A percentile compares a stretch with the other conserved stretches of the same genome.
Conservation (phyloP, 345 rosid species). For the Conringia planisiliqua region DNA sequence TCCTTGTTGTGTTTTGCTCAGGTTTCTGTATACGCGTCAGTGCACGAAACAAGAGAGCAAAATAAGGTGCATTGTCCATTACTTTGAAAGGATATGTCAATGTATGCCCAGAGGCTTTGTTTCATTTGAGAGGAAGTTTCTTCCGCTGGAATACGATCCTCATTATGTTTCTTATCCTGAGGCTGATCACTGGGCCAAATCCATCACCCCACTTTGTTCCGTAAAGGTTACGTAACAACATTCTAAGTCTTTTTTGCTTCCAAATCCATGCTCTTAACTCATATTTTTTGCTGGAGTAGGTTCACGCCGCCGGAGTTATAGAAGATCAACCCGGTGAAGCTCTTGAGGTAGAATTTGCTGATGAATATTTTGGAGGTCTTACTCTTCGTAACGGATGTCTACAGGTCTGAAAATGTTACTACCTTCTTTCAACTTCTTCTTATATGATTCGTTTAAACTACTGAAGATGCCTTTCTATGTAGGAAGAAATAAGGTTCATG, state of each 20-base stretch:
- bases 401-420: slow-evolving; percentile 47
- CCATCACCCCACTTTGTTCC: slow-evolving; percentile 52
- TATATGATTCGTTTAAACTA: neutral
- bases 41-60: slow-evolving; percentile 55
- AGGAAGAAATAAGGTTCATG: slow-evolving; percentile 97
- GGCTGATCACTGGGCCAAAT: slow-evolving; percentile 58
- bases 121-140: slow-evolving; percentile 80
- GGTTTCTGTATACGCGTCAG: slow-evolving; percentile 47
- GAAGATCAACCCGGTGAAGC: slow-evolving; percentile 65
- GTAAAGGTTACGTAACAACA: slow-evolving; percentile 49
- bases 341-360: slow-evolving; percentile 89
- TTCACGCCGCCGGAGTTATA: slow-evolving; percentile 54
- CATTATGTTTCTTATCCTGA: slow-evolving; percentile 41
- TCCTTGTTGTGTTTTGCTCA: slow-evolving; percentile 26
- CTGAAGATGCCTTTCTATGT: neutral
- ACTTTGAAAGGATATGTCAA: slow-evolving; percentile 48
- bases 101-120: slow-evolving; percentile 61
- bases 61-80: slow-evolving; percentile 58
- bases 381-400: slow-evolving; percentile 68
- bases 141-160: slow-evolving; percentile 35
- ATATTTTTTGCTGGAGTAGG: slow-evolving; percentile 33
- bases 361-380: slow-evolving; percentile 81
- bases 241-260: neutral
- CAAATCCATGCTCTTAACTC: neutral
- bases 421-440: neutral